A percentile compares a stretch with the other conserved stretches of the same genome.
Evolutionary conservation across 2,329 filamentous ascomycete species (phyloP).

Genomic region (Fusarium sp.): DNA sequence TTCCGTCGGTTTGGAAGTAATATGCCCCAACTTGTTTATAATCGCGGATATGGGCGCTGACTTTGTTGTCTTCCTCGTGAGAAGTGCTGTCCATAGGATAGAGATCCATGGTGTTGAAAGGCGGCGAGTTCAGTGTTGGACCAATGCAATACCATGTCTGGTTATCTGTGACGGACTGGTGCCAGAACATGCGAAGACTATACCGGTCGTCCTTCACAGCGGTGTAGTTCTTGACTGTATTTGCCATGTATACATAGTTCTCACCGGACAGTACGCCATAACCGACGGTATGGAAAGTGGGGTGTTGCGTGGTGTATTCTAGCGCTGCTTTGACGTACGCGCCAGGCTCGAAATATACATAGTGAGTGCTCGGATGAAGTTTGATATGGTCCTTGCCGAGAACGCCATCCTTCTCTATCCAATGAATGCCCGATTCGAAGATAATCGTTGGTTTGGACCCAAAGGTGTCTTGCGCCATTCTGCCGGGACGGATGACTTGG

Average conservation of each 20-base stretch:
- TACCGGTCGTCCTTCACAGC: neutral
- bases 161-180: neutral
- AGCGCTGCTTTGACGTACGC: neutral
- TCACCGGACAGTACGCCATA: neutral
- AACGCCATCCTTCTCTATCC: neutral
- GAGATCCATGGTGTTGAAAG: neutral
- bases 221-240: neutral
- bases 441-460: neutral
- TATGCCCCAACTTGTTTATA: neutral
- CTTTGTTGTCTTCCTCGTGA: neutral
- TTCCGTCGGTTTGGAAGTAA: conserved; percentile 1
- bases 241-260: neutral
- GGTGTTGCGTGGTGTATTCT: neutral
- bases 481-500: neutral
- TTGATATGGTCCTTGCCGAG: neutral
- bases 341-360: neutral
- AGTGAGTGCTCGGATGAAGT: neutral
- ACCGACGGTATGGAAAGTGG: neutral
- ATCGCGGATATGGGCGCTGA: neutral
- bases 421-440: neutral
- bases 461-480: neutral
- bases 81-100: neutral
- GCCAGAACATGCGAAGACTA: neutral
- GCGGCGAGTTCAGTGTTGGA: rapidly evolving
- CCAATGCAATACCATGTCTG: neutral